Base-by-base conservation (phyloP, 192 early-diverging fungal species). In the Linnemannia schmuckeri region DNA sequence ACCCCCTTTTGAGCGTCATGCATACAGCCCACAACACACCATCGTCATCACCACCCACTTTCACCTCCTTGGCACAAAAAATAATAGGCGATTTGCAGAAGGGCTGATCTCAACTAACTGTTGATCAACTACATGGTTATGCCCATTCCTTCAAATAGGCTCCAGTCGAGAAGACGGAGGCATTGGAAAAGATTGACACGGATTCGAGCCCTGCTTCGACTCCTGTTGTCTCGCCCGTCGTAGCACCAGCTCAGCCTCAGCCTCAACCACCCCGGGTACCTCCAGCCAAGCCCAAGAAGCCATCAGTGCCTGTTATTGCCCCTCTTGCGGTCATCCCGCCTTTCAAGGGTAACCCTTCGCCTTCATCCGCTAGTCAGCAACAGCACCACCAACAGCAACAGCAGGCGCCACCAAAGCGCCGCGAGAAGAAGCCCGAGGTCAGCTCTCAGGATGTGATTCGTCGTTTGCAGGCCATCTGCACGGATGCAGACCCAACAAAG, bases 401-500 rank as follows among this genome's bases (percentile, higher is more conserved):
- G 61, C 61, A 66, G 27, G 61, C 61, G 33, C 61, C 61, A 66
- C 93, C 90, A 52, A 90, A 91, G 57, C 92, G 91, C 76, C 91
- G 88, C 66, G 89, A 91, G 83, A 88, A 88, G 70, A 92, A 92
- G 63, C 88, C 91, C 52, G 88, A 90, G 38, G 75, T 86, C 3
- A 86, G 84, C 44, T 88, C 85, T 10, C 93, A 93, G 77, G 96
- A 99, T 81, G 93, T 99, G 12, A 92, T 99, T 70, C 95, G 95
- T 42, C 92, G 95, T 7, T 85, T 98, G 71, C 90, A 94, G 81
- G 94, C 93, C 17, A 96, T 98, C 68, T 98, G 97, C 89, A 97
- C 93, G 54, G 94, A 95, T 55, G 94, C 91, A 44, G 96, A 99
- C 89, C 98, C 98, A 54, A 96, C 93, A 79, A 91, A 91, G 72